These are phyloP conservation scores for Candida pini DNA, from an alignment of 805 yeast genomes.

Conservation along the genomic window DNA sequence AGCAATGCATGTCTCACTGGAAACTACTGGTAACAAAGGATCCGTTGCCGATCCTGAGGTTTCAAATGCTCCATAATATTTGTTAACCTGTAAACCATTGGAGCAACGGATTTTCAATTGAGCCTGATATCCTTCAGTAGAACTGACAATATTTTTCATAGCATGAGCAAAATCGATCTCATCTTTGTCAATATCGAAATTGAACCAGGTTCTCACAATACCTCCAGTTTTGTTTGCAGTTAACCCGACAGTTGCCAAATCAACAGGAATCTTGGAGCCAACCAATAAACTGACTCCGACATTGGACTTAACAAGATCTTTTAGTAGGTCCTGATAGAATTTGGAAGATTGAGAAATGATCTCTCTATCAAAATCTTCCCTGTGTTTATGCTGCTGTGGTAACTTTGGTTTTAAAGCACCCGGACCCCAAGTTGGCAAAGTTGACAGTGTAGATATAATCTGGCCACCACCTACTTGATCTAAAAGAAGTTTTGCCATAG, in stretches of 20 bases:
- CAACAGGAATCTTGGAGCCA: slow-evolving; percentile 56
- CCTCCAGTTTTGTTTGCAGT: slow-evolving; percentile 73
- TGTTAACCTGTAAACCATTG: slow-evolving; percentile 73
- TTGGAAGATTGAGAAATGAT: slow-evolving; percentile 54
- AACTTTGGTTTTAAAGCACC: slow-evolving; percentile 55
- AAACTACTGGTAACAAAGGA: slow-evolving; percentile 64
- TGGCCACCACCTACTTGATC: slow-evolving; percentile 77
- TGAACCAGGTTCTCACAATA: slow-evolving; percentile 52
- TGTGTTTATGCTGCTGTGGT: slow-evolving; percentile 22
- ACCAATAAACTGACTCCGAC: slow-evolving; percentile 77
- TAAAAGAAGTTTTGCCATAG: slow-evolving; percentile 60
- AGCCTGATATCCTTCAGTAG: slow-evolving; percentile 68
- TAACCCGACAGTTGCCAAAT: slow-evolving; percentile 66
- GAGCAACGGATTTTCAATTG: slow-evolving; percentile 83
- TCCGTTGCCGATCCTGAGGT: slow-evolving; percentile 40
- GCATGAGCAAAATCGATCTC: slow-evolving; percentile 57
- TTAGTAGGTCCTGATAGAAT: slow-evolving; percentile 56
- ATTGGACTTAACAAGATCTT: slow-evolving; percentile 47
- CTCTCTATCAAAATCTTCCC: slow-evolving; percentile 39
- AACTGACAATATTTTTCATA: slow-evolving; percentile 44
- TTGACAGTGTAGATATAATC: slow-evolving; percentile 59
- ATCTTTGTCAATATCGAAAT: slow-evolving; percentile 65
- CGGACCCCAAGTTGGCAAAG: slow-evolving; percentile 76
- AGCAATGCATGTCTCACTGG: slow-evolving; percentile 59
- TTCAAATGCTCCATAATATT: slow-evolving; percentile 61